Base-by-base conservation (phyloP, 2,329 filamentous ascomycete species). In the Tolypocladium paradoxum region DNA sequence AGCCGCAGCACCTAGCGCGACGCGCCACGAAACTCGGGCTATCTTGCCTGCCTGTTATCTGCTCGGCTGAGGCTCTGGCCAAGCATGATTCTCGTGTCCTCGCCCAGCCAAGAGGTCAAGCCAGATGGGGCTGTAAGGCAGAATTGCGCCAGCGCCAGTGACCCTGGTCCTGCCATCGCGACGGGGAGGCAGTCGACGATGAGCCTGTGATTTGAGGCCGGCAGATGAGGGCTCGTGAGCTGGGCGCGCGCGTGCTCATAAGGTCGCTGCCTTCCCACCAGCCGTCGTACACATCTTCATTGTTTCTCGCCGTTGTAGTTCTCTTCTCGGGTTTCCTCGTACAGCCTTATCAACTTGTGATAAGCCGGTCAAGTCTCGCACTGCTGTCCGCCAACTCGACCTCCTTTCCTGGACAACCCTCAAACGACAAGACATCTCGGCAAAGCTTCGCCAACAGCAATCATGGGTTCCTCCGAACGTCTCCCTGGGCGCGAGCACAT, bases 401-500 rank as follows among this genome's bases (percentile, higher is more conserved):
- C 8, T 6, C 20, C 18, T 31, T 8, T 46, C 16, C n/a, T 12
- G 24, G 8, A 3, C 33, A 1, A 6, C 31, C 20, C 50, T 20
- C 20, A 4, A 34, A 29, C n/a, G 27, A 12, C 14, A 6, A 2
- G 6, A 14, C 11, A 24, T 16, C 18, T 31, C 9, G 18, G 16
- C 2, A 31, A 46, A 9, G 16, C 43, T n/a, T 8, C 18, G 9
- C 18, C 24, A n/a, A 31, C 27, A 31, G 8, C 27, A n/a, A 6
- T 31, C 43, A 46, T 46, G 43, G 43, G 24, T 16, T 29, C 27
- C 18, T 6, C 50, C 24, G 34, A 56, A 33, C 53, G 55, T 2
- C 40, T 40, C 8, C 55, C 63, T n/a, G 73, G 74, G 36, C 66
- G 62, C 55, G 73, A 76, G 58, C 74, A 76, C 55, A 65, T 76